phyloP scores from a whole-genome alignment of 352 stramenopile species.

The Aphanomyces euteiches region DNA sequence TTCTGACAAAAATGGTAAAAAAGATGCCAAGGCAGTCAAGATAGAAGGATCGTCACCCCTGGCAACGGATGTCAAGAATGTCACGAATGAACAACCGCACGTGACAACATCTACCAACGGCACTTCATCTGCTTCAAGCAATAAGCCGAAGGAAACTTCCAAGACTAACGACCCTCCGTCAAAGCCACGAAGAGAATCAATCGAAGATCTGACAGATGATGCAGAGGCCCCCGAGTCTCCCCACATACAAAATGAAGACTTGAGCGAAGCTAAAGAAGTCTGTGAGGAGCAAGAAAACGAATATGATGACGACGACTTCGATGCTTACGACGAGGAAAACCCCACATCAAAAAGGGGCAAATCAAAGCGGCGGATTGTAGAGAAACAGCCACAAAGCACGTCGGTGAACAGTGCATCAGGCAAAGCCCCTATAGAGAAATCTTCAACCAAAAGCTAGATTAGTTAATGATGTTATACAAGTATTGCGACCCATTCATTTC shows the following conservation, averaged over 20 bases:
- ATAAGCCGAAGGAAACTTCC: neutral
- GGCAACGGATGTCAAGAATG: too few species aligned
- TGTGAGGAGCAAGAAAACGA: constrained; percentile 37
- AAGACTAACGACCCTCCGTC: neutral
- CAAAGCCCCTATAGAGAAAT: neutral
- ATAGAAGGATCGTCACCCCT: too few species aligned
- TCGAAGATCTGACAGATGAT: constrained; percentile 33
- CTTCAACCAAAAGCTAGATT: neutral
- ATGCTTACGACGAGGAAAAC: constrained; percentile 36
- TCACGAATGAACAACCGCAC: neutral
- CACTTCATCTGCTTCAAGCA: neutral
- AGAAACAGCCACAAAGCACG: constrained; percentile 18
- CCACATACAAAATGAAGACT: constrained; percentile 11
- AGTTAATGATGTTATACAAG: neutral
- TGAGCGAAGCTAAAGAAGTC: constrained; percentile 14
- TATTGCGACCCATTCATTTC: neutral
- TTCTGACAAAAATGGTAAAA: too few species aligned
- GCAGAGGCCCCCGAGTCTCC: neutral
- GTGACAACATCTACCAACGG: neutral
- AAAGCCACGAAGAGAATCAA: constrained; percentile 30
- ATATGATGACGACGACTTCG: constrained; percentile 51
- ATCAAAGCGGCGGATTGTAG: constrained; percentile 36
- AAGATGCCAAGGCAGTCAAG: too few species aligned
- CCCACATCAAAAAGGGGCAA: constrained; percentile 27
- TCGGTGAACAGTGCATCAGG: neutral